phyloP scores from a whole-genome alignment of 345 rosid genomes.

The Lepidium sativum region DNA sequence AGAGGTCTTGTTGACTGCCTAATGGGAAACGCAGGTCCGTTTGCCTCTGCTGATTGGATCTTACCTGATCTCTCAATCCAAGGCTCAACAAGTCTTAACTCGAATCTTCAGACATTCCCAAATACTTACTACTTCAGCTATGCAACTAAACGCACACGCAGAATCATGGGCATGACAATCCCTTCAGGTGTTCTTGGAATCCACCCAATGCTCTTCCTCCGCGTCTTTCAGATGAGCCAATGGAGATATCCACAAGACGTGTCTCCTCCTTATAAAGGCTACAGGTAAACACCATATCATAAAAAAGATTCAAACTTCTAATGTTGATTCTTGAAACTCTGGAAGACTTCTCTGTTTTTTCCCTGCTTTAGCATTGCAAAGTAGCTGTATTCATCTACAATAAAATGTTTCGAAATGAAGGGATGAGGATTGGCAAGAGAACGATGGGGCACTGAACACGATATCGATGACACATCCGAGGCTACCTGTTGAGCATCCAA shows the following conservation, averaged over 20 bases:
- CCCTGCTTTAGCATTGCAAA: not conserved
- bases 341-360: not conserved
- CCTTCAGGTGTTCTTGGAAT: constrained; percentile 77
- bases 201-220: constrained; percentile 78
- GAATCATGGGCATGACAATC: constrained; percentile 60
- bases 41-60: constrained; percentile 87
- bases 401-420: constrained; percentile 27
- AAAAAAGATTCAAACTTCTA: not conserved
- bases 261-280: constrained; percentile 84
- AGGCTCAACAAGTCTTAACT: constrained; percentile 63
- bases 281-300: constrained; percentile 45
- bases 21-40: constrained; percentile 79
- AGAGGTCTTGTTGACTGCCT: constrained; percentile 69
- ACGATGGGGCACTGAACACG: constrained; percentile 93
- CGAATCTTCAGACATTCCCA: constrained; percentile 63
- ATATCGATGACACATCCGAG: constrained; percentile 95
- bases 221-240: constrained; percentile 86
- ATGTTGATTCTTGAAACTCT: not conserved
- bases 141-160: constrained; percentile 80
- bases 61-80: constrained; percentile 95
- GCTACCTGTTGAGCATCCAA: constrained; percentile 72
- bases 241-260: constrained; percentile 70
- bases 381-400: not conserved
- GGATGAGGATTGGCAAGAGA: constrained; percentile 96
- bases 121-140: constrained; percentile 86